These are phyloP conservation scores for Plenodomus biglobosus DNA, from an alignment of 2,329 filamentous ascomycete genomes.

Conservation along the genomic window DNA sequence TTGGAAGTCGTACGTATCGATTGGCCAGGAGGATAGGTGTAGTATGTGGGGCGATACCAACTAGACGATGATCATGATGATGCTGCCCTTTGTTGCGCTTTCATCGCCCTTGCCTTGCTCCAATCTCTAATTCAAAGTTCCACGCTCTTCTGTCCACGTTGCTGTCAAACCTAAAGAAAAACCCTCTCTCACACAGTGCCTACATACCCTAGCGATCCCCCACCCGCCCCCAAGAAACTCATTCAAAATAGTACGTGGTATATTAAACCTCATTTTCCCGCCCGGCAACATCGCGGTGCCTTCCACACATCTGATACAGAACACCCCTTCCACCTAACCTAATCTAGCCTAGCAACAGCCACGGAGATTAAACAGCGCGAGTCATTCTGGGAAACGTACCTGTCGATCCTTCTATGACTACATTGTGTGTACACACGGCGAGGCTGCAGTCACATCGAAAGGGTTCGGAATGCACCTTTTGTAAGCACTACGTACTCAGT, in stretches of 20 bases:
- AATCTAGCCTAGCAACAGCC: not conserved
- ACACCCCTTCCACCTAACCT: not conserved
- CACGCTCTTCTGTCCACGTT: no score
- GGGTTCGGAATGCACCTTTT: not conserved
- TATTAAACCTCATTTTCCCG: not conserved
- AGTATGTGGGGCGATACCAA: no score
- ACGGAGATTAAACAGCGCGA: not conserved
- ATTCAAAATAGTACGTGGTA: not conserved
- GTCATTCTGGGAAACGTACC: not conserved
- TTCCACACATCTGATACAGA: constrained; percentile 1
- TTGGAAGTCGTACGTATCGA: not conserved
- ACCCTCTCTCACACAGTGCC: not conserved
- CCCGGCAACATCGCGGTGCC: not conserved
- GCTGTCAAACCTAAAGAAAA: not conserved
- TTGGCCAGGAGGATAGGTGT: no score
- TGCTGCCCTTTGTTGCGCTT: no score
- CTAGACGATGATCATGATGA: no score
- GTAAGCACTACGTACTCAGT: no score
- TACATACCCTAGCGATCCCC: not conserved
- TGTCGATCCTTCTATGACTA: no score
- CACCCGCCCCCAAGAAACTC: not conserved
- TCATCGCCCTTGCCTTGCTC: no score
- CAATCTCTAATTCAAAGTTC: no score
- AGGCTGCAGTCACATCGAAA: not conserved
- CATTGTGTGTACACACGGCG: no score